Percentiles rank a stretch among this genome's conserved stretches.
phyloP scores from a whole-genome alignment of 129 eudicot species.

The Apium graveolens region DNA sequence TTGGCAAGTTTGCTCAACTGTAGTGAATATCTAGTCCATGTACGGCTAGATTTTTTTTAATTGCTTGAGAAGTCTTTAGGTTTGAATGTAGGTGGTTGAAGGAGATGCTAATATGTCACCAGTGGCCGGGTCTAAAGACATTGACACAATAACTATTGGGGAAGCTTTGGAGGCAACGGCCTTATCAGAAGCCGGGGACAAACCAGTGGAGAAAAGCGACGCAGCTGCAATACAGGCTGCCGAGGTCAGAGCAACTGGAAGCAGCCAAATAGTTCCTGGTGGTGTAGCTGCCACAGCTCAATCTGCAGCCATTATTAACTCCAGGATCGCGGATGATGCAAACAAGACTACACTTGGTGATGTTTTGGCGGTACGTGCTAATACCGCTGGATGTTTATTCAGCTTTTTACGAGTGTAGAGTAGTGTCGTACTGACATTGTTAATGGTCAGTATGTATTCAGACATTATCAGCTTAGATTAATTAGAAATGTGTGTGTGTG shows the following conservation, averaged over 20 bases:
- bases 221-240: conserved; percentile 81
- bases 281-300: conserved; percentile 76
- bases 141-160: conserved; percentile 50
- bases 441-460: background rate
- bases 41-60: background rate
- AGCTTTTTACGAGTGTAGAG: background rate
- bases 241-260: conserved; percentile 65
- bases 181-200: conserved; percentile 41
- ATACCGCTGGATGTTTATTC: background rate
- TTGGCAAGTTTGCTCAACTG: background rate
- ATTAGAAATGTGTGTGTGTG: too few species aligned
- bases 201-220: conserved; percentile 60
- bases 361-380: conserved; percentile 34
- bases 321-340: conserved; percentile 25
- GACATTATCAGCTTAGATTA: background rate
- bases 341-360: conserved; percentile 60
- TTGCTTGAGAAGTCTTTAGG: conserved; percentile 5
- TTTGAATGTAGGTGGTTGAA: background rate
- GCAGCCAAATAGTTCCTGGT: conserved; percentile 31
- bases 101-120: background rate
- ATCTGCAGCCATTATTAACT: conserved; percentile 58
- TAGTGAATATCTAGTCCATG: background rate
- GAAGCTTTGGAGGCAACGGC: conserved; percentile 77
- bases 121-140: background rate
- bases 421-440: background rate